Evolutionary conservation across 805 yeast species (phyloP), one percentile per base, ranked within the genome.

Genomic region (Candida maris): DNA sequence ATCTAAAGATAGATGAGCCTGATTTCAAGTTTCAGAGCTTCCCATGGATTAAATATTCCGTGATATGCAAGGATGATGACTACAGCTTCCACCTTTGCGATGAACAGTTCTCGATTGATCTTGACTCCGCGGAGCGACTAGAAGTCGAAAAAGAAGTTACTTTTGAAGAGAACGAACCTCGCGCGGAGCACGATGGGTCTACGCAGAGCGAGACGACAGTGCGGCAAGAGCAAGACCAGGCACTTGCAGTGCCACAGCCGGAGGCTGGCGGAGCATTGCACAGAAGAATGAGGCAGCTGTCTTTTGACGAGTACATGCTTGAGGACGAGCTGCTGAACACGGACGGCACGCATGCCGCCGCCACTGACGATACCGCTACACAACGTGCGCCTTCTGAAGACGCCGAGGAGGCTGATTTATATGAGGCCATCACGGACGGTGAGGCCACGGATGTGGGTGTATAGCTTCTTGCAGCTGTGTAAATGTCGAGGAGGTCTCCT

Each of bases 31-130:
- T 56, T 28, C 65, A 63, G 38, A 73, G 85, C 27, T 83, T 84
- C 52, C 89, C 93, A 0, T 84, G 94, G 94, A 81, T 84, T 1
- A 67, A 82, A 36, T 81, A 83, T 50, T 60, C 70, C 39, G 71
- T 73, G 4, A 44, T 57, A 24, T 73, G 65, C 19, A 26, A 39
- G 6, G 36, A 44, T 16, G 54, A 49, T 21, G 63, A 58, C 33
- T 59, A 59, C 35, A 39, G 51, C 3, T 59, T 59, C 38, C 38
- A 45, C n/a, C 21, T 59, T 9, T 38, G 50, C 19, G 52, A 47
- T 10, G 52, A 54, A 9, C 54, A 50, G 21, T 48, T 57, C 18
- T 22, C 19, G 2, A 40, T 41, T 19, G 51, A 45, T 3, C 24
- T 54, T 9, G 36, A 31, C 1, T 21, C 22, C 15, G 34, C 23